Evolutionary conservation across 345 rosid species (phyloP).

Genomic region (Salix brachista): DNA sequence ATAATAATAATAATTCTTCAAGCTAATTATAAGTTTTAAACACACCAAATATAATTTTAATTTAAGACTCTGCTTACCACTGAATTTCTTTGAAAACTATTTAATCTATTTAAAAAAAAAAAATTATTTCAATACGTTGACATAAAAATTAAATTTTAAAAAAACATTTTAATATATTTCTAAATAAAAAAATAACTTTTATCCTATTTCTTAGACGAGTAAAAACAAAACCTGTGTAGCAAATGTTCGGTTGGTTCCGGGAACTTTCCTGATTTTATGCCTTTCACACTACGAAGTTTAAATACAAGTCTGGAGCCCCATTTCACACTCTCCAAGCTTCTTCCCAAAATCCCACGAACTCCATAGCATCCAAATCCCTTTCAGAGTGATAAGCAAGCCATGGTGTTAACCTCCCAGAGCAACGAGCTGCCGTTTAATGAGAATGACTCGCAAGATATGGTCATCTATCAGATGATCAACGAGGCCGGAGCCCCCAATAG

Average conservation of each 20-base stretch:
- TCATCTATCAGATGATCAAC: constrained; percentile 51
- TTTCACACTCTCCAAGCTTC: background rate
- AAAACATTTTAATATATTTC: no score
- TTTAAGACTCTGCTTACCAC: no score
- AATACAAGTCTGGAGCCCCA: background rate
- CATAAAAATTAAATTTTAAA: no score
- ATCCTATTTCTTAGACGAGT: no score
- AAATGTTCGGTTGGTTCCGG: constrained; percentile 5
- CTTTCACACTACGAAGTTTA: background rate
- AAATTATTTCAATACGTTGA: no score
- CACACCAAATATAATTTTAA: no score
- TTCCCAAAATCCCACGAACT: background rate
- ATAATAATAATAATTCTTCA: no score
- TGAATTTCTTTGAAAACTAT: no score
- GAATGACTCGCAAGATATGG: constrained; percentile 68
- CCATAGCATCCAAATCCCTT: background rate
- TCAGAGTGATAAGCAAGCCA: background rate
- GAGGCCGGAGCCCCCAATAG: constrained; percentile 19
- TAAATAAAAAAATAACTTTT: no score
- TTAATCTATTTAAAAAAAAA: no score
- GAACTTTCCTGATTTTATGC: constrained; percentile 10
- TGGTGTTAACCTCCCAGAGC: constrained; percentile 31
- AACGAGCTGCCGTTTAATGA: constrained; percentile 57
- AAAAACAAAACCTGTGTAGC: background rate
- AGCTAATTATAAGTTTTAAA: no score